Percentiles rank a stretch among this genome's conserved stretches.
These are phyloP conservation scores for Podospora bellae-mahoneyi DNA, from an alignment of 495 filamentous ascomycete genomes.

Conservation along the genomic window DNA sequence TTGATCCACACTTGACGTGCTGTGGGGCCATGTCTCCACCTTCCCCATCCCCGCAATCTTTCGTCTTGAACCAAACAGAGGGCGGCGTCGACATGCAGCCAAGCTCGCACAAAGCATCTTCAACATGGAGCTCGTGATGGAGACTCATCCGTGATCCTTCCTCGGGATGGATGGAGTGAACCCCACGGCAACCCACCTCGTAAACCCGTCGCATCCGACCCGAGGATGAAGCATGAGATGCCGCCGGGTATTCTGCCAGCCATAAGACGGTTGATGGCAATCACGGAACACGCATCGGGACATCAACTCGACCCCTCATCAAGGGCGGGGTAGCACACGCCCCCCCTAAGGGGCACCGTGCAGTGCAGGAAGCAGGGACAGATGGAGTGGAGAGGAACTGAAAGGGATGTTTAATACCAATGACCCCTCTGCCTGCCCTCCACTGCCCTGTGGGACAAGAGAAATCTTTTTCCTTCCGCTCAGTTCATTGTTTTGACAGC, in stretches of 20 bases:
- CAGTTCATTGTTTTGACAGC: neutral
- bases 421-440: neutral
- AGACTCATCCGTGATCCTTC: neutral
- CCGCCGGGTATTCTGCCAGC: constrained; percentile 3
- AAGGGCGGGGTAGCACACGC: neutral
- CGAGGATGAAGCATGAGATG: neutral
- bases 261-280: neutral
- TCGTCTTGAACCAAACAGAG: neutral
- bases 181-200: neutral
- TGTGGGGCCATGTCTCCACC: neutral
- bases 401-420: neutral
- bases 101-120: neutral
- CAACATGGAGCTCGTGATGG: neutral
- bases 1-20: neutral
- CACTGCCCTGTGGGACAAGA: neutral
- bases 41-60: neutral
- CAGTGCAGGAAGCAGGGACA: neutral
- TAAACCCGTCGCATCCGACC: constrained; percentile 7
- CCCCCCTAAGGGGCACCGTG: neutral
- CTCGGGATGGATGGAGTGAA: constrained; percentile 1
- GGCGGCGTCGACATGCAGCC: neutral
- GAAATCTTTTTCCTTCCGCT: neutral
- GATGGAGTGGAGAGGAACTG: neutral
- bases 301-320: neutral
- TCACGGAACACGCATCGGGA: constrained; percentile 1